Evolutionary conservation across 352 stramenopile genomes (phyloP).

Genomic region (Plasmopara viticola): DNA sequence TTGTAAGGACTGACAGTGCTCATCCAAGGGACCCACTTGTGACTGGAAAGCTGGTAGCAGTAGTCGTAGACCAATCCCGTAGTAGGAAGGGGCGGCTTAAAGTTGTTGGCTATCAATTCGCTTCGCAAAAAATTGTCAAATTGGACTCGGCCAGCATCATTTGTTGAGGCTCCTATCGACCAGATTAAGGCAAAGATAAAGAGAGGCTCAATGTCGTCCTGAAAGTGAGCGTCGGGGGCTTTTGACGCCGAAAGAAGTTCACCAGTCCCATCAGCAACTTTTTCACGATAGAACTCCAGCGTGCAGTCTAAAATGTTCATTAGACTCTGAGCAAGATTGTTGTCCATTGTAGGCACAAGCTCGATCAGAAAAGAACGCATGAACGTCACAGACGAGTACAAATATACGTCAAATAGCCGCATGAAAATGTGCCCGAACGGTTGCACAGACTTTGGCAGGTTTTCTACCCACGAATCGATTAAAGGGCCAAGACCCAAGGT

Average conservation of each 20-base stretch:
- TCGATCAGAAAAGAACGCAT: conserved; percentile 85
- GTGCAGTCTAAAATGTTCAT: conserved; percentile 92
- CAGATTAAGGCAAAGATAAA: conserved; percentile 93
- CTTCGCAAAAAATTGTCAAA: conserved; percentile 88
- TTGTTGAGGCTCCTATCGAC: conserved; percentile 89
- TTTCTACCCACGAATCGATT: conserved; percentile 87
- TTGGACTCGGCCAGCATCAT: conserved; percentile 70
- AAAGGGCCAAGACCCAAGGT: conserved; percentile 85
- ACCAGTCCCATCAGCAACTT: conserved; percentile 32
- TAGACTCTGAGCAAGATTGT: conserved; percentile 88
- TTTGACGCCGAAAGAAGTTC: conserved; percentile 37
- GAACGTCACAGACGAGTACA: conserved; percentile 83
- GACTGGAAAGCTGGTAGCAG: conserved; percentile 78
- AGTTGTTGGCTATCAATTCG: conserved; percentile 75
- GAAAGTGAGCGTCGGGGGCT: conserved; percentile 50
- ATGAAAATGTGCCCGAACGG: conserved; percentile 39
- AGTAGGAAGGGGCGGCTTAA: conserved; percentile 44
- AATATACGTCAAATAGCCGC: conserved; percentile 87
- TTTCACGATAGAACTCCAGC: conserved; percentile 60
- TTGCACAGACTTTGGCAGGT: conserved; percentile 36
- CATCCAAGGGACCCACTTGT: conserved; percentile 93
- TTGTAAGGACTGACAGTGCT: conserved; percentile 86
- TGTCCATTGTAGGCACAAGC: conserved; percentile 90
- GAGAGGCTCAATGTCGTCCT: conserved; percentile 70
- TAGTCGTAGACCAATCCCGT: conserved; percentile 88